phyloP scores from a whole-genome alignment of 2,329 filamentous ascomycete genomes.

The Hypoxylon sp. region DNA sequence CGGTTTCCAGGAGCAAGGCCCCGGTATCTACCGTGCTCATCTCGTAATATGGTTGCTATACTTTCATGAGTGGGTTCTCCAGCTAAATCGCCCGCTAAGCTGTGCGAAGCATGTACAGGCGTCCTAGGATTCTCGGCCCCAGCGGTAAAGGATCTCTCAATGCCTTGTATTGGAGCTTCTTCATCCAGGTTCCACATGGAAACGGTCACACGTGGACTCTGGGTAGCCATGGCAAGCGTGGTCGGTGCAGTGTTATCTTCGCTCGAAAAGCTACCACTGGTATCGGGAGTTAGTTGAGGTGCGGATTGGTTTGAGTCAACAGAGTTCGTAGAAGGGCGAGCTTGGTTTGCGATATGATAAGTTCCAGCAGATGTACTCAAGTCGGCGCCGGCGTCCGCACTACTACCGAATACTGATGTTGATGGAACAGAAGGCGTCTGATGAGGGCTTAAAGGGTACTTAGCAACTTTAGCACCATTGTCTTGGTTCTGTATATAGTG shows the following conservation, averaged over 20 bases:
- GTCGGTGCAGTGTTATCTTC: constrained; percentile 63
- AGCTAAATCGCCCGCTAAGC: constrained; percentile 59
- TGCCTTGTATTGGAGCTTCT: constrained; percentile 55
- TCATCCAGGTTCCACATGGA: constrained; percentile 68
- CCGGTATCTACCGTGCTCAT: constrained; percentile 60
- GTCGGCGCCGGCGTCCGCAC: constrained; percentile 13
- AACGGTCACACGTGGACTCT: constrained; percentile 70
- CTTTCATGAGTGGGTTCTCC: constrained; percentile 43
- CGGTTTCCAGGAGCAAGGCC: constrained; percentile 66
- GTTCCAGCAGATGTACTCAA: constrained; percentile 56
- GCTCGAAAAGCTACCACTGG: constrained; percentile 65
- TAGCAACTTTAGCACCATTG: constrained; percentile 31
- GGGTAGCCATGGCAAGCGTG: constrained; percentile 60
- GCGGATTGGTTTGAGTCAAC: constrained; percentile 52
- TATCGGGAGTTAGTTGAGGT: constrained; percentile 65
- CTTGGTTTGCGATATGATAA: constrained; percentile 60
- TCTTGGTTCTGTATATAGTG: constrained; percentile 23
- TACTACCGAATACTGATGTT: constrained; percentile 56
- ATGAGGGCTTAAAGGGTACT: constrained; percentile 66
- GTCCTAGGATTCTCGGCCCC: constrained; percentile 56
- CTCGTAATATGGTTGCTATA: constrained; percentile 53
- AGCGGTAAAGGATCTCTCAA: constrained; percentile 58
- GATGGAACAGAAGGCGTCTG: constrained; percentile 65
- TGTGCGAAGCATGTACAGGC: constrained; percentile 55
- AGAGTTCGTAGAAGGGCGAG: constrained; percentile 55